phyloP scores from a whole-genome alignment of 148 eudicot genomes.

The Gaultheria prostrata region DNA sequence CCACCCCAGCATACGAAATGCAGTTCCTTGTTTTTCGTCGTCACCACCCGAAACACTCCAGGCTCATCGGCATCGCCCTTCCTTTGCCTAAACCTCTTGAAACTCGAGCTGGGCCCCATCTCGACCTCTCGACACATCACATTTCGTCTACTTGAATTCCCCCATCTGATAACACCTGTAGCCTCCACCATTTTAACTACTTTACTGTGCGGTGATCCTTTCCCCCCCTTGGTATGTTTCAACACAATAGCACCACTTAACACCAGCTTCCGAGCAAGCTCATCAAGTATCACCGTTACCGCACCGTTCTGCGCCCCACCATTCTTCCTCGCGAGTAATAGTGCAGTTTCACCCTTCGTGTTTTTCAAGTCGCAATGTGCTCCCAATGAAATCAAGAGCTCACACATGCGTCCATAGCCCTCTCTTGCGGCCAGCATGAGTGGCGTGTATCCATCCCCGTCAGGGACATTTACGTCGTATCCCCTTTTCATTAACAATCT shows the following conservation, averaged over 20 bases:
- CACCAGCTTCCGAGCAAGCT: constrained; percentile 62
- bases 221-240: constrained; percentile 85
- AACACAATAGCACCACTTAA: constrained; percentile 41
- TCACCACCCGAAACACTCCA: constrained; percentile 73
- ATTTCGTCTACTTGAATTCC: constrained; percentile 58
- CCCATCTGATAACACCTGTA: constrained; percentile 68
- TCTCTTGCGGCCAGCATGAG: constrained; percentile 86
- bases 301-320: constrained; percentile 35
- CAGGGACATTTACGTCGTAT: constrained; percentile 59
- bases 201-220: constrained; percentile 70
- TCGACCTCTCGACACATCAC: constrained; percentile 63
- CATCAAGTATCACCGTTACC: constrained; percentile 53
- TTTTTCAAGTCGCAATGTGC: constrained; percentile 47
- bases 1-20: constrained; percentile 85
- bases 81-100: constrained; percentile 43
- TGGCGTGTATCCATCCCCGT: constrained; percentile 74
- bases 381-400: constrained; percentile 55
- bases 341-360: constrained; percentile 62
- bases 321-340: constrained; percentile 51
- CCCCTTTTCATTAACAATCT: constrained; percentile 54
- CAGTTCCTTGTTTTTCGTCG: constrained; percentile 73
- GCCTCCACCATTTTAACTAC: constrained; percentile 43
- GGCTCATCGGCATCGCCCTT: constrained; percentile 53
- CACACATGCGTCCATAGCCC: constrained; percentile 56
- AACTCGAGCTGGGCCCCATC: constrained; percentile 60